Percentiles rank a stretch among this genome's conserved stretches.
Evolutionary conservation across 1,139 yeast genomes (phyloP).

Genomic region (Zygosaccharomyces pseudobailii): DNA sequence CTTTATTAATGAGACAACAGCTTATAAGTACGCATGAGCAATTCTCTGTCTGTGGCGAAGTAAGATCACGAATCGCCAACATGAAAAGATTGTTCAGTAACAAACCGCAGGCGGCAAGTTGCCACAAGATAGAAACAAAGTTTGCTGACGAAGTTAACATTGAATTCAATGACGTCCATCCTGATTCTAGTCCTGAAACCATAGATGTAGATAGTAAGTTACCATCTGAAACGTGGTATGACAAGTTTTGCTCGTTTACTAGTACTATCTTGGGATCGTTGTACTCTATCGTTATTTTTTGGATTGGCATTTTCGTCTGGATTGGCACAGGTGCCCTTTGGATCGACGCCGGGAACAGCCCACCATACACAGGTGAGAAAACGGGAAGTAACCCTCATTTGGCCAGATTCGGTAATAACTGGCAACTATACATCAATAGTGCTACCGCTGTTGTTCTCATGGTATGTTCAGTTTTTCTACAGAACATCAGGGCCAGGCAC

Average conservation of each 20-base stretch:
- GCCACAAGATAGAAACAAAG: background rate
- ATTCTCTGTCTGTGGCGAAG: constrained; percentile 23
- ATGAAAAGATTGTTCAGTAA: constrained; percentile 23
- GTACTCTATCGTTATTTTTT: constrained; percentile 32
- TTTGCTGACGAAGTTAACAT: background rate
- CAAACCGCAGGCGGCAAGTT: background rate
- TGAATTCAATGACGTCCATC: background rate
- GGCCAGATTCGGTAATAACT: constrained; percentile 32
- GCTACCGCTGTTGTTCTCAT: constrained; percentile 37
- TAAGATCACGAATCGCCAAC: constrained; percentile 33
- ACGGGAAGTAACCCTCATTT: constrained; percentile 23
- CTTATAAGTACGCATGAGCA: constrained; percentile 29
- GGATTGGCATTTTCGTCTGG: constrained; percentile 39
- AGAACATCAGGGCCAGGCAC: constrained; percentile 37
- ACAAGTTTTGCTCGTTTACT: constrained; percentile 25
- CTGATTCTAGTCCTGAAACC: background rate
- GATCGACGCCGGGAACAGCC: constrained; percentile 22
- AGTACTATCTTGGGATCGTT: constrained; percentile 33
- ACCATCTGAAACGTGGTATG: constrained; percentile 33
- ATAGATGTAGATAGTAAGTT: constrained; percentile 13
- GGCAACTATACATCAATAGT: constrained; percentile 41
- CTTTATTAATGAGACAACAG: constrained; percentile 40
- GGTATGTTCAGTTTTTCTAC: constrained; percentile 35
- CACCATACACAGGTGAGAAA: constrained; percentile 27
- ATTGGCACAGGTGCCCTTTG: constrained; percentile 35